phyloP scores from a whole-genome alignment of 345 rosid species.

The Passiflora organensis region DNA sequence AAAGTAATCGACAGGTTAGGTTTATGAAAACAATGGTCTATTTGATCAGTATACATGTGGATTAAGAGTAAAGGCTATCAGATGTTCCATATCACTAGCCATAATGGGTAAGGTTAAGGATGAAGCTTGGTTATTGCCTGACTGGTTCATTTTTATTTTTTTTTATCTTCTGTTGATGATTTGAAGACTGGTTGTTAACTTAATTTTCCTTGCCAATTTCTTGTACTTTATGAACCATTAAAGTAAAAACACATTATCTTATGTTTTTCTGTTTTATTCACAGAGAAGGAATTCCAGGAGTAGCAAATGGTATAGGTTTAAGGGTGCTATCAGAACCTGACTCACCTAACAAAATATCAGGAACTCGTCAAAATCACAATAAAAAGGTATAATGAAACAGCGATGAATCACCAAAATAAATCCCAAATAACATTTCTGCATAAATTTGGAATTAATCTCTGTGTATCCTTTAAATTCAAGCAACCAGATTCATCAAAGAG shows the following conservation, averaged over 20 bases:
- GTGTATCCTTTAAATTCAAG: constrained; percentile 23
- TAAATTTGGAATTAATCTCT: neutral
- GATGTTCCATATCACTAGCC: constrained; percentile 20
- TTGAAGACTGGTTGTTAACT: neutral
- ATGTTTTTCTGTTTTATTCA: constrained; percentile 3
- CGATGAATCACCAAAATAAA: neutral
- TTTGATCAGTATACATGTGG: constrained; percentile 20
- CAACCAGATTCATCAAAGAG: constrained; percentile 2
- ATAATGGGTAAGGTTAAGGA: neutral
- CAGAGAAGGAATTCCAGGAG: constrained; percentile 8
- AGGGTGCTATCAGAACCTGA: constrained; percentile 21
- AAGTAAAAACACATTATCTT: neutral
- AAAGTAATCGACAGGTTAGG: constrained; percentile 34
- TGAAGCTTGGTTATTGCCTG: neutral
- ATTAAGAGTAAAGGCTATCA: constrained; percentile 12
- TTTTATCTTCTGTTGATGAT: too few species aligned
- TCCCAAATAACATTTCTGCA: neutral
- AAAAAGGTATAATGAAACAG: constrained; percentile 5
- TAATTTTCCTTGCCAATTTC: neutral
- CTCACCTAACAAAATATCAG: constrained; percentile 24
- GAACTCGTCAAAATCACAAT: constrained; percentile 16
- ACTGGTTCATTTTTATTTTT: too few species aligned
- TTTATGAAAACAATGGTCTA: constrained; percentile 33
- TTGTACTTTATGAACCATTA: neutral
- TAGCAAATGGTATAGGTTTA: constrained; percentile 20